Percentiles rank a stretch among this genome's conserved stretches.
Conservation (phyloP, 768 basidiomycete species). For the Leccinum subgranulosum region DNA sequence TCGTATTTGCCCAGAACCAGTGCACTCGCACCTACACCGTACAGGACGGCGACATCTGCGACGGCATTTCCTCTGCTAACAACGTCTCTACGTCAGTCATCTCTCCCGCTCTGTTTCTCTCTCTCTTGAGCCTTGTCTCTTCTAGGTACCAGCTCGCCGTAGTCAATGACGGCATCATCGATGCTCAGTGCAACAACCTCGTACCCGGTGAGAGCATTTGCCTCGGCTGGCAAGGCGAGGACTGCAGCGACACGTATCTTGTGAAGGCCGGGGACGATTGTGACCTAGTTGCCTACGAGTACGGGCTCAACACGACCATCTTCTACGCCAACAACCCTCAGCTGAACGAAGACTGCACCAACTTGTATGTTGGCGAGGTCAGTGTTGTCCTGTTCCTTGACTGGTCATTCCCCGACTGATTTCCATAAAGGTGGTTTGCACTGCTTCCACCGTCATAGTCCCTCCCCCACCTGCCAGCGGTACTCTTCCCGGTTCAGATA, state of each 20-base stretch:
- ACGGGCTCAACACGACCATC: slow-evolving; percentile 49
- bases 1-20: slow-evolving; percentile 23
- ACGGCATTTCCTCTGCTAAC: slow-evolving; percentile 63
- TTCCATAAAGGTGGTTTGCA: slow-evolving; percentile 50
- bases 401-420: background rate
- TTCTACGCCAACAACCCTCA: slow-evolving; percentile 75
- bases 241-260: slow-evolving; percentile 61
- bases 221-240: slow-evolving; percentile 55
- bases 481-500: slow-evolving; percentile 19
- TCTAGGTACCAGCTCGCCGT: slow-evolving; percentile 71
- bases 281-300: slow-evolving; percentile 38
- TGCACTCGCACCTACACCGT: slow-evolving; percentile 66
- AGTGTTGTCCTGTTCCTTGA: slow-evolving; percentile 13
- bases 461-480: slow-evolving; percentile 44
- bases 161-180: slow-evolving; percentile 51
- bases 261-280: slow-evolving; percentile 60
- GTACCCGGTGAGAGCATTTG: slow-evolving; percentile 49
- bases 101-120: background rate
- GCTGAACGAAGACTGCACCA: slow-evolving; percentile 50
- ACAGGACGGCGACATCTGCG: slow-evolving; percentile 61
- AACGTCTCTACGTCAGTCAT: slow-evolving; percentile 59
- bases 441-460: slow-evolving; percentile 36
- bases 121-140: background rate
- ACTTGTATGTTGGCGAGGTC: slow-evolving; percentile 78
- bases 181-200: slow-evolving; percentile 59